Base-by-base conservation (phyloP, 805 yeast species). In the Naumovozyma castellii region DNA sequence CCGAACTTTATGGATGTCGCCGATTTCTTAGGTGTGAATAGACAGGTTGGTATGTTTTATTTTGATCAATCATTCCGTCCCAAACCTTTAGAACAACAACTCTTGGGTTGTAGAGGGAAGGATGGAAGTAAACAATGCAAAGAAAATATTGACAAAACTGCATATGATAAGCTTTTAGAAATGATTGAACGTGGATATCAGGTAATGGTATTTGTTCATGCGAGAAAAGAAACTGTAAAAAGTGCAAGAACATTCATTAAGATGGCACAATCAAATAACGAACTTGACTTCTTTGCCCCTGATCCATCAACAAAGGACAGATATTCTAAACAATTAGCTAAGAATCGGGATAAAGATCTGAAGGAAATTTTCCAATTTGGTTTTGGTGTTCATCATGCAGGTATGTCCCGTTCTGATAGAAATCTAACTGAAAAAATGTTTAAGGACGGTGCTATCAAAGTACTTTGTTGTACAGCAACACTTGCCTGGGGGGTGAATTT, bases 401-500 rank as follows among this genome's bases (percentile, higher is more conserved):
- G 99, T 51, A 80, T 92, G 94, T 66, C 86, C 19, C 70, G 98
- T 46, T 65, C 87, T 0, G 99, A 92, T 54, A 74, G 99, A 54
- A 88, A 87, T 53, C 56, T 87, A 38, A 81, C 94, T 0, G 98
- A 94, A 53, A 80, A 79, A 54, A 74, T 90, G 81, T 92, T 92
- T 57, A 68, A 79, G 22, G 66, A 70, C 22, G 97, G 98, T 32
- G 83, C 87, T 0, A 81, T 92, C 46, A 84, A 80, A 43, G 97
- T 92, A 0, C 65, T 92, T 14, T 83, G 94, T 53, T 87, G 96
- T 71, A 92, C 99, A 2, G 95, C 98, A 0, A 92, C 99, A 0
- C 73, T 92, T 43, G 99, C 99, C 0, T 92, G 99, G 99, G 99
- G 99, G 73, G 97, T 92, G 15, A 92, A 92, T 56, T 68, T 92